Evolutionary conservation across 495 filamentous ascomycete species (phyloP), one percentile per base, ranked within the genome.

Genomic region (Daldinia loculata): DNA sequence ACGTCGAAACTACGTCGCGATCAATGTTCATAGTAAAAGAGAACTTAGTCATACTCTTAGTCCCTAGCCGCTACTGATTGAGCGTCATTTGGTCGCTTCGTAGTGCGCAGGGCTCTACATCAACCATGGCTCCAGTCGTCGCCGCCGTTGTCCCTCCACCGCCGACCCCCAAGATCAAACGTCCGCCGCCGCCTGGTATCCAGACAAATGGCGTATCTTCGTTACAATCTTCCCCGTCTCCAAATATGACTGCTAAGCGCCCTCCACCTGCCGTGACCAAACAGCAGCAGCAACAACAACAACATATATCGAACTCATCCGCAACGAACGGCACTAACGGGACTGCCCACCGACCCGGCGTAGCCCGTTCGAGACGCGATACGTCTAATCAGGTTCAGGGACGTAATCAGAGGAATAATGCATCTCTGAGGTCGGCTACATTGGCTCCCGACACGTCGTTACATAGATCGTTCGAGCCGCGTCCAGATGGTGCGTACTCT

Each of bases 111-210:
- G 58, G 64, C 58, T 27, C 7, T 38, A 14, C 5, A 30, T 55
- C 62, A 34, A 34, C 69, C 56, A 84, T 85, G 83, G 80, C 82
- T 69, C 82, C 83, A 36, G 69, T 80, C 61, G 75, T 76, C 55
- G 85, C 85, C 41, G 80, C 88, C 48, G 83, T 85, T 55, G 80
- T 77, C 30, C 86, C 85, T 69, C 85, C 85, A 14, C 80, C 85
- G n/a, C 80, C 84, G 73, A 78, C 87, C 63, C 85, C 85, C 72
- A 93, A 93, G 78, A 88, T 90, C 72, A 93, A 93, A 79, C 90
- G 91, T 34, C 90, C 91, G 65, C 84, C 88, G 66, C 89, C 89
- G 61, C 89, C 90, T 56, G 86, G 89, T 48, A 83, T 89, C 56
- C 89, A 91, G 74, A 85, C 89, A 73, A 93, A 92, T 80, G 89